Conservation (phyloP, 768 basidiomycete species). For the Psilocybe sp. region DNA sequence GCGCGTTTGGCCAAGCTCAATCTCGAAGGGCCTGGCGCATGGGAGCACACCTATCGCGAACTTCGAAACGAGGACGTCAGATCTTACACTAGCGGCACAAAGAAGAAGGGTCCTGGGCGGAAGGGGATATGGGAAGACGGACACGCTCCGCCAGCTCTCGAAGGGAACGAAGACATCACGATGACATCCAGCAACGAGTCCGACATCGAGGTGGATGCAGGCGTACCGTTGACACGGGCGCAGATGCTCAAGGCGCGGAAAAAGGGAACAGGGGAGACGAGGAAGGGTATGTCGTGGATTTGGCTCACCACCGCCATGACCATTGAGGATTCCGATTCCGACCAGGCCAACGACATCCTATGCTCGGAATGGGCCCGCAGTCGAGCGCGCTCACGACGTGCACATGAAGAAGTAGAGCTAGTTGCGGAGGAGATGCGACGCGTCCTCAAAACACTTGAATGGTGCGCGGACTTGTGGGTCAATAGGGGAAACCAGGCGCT, state of each 20-base stretch:
- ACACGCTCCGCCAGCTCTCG: neutral
- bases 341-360: slow-evolving; percentile 6
- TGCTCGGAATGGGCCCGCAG: slow-evolving; percentile 12
- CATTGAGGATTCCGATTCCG: neutral
- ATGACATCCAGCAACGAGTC: too few species aligned
- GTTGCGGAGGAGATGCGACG: slow-evolving; percentile 19
- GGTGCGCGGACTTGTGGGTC: slow-evolving; percentile 12
- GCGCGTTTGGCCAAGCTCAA: slow-evolving; percentile 10
- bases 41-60: slow-evolving; percentile 11
- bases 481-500: neutral
- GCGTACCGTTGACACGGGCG: neutral
- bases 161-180: too few species aligned
- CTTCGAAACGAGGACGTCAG: slow-evolving; percentile 15
- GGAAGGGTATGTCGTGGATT: slow-evolving; percentile 13
- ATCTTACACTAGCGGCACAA: slow-evolving; percentile 10
- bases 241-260: neutral
- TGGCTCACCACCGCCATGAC: neutral
- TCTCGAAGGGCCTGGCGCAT: slow-evolving; percentile 10
- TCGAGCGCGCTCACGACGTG: slow-evolving; percentile 1
- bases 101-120: neutral
- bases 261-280: too few species aligned
- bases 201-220: neutral
- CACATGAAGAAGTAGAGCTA: slow-evolving; percentile 13
- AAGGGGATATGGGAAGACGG: slow-evolving; percentile 3
- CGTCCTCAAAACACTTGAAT: slow-evolving; percentile 12